Evolutionary conservation across 208 protist genomes (phyloP), one percentile per base, ranked within the genome.

Genomic region (Crithidia brevicula): DNA sequence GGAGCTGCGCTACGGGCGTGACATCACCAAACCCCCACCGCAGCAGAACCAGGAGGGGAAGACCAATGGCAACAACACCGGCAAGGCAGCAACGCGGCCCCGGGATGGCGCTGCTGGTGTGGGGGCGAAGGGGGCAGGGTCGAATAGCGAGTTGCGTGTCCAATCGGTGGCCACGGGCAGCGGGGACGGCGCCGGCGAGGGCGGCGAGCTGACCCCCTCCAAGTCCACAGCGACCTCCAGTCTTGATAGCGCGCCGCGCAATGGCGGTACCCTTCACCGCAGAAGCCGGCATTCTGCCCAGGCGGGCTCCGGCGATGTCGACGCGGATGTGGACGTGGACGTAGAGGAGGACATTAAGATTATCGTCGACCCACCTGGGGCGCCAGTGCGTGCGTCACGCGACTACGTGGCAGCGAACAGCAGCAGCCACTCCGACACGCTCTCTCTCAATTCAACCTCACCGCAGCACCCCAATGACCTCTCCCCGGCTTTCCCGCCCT

Each of bases 1-100:
- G 67, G 70, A 79, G 53, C 47, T 60, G 34, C 57, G 69, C 60
- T 67, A 82, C 56, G 75, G 74, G 40, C 61, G 74, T 23, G 77
- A 86, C 25, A 31, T 89, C 16, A 81, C 72, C 16, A 66, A 67
- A 40, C 72, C 72, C 40, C 80, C 66, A 16, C 34, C 50, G 11
- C 28, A 27, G 36, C 25, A 18, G 10, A 71, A 43, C n/a, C n/a
- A n/a, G n/a, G 43, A n/a, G 5, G 5, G 20, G 15, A 74, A 40
- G 31, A 43, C 34, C 52, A 47, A 20, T 28, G 40, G 27, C 56
- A 30, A 34, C 42, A 54, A 34, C 20, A 65, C 7, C 28, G 36
- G 4, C 40, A 30, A n/a, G n/a, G n/a, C n/a, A n/a, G n/a, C n/a
- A n/a, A n/a, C n/a, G n/a, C n/a, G n/a, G n/a, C n/a, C n/a, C n/a